Base-by-base conservation (phyloP, 2,329 filamentous ascomycete species). In the Capronia americana region DNA sequence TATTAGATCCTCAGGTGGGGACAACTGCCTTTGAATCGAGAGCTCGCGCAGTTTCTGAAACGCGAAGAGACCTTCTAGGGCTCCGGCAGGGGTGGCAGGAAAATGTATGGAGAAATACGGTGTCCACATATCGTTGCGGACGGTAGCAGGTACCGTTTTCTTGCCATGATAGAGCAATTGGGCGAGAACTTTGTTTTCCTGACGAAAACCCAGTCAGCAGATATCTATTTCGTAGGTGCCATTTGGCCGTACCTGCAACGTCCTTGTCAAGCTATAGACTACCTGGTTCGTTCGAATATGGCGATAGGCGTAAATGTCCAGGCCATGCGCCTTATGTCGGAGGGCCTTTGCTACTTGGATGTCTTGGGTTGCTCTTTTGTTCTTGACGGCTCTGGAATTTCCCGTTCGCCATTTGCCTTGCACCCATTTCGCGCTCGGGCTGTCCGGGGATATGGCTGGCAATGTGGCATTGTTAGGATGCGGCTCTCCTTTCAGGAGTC, bases 131-230 rank as follows among this genome's bases (percentile, higher is more conserved):
- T 90, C 87, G 74, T 85, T 86, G 67, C 87, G 86, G 57, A 89
- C 77, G 7, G 75, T 76, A 48, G 84, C 77, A 30, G 87, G 87
- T 24, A 86, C 80, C 57, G 86, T 86, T 75, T 89, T 88, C 74
- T 89, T 89, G 77, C 87, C 87, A 55, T 87, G 83, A 77, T 85
- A 88, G 68, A 87, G 77, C 32, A 89, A 79, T 78, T 89, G 87
- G 30, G 81, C 80, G 66, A 88, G 77, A 56, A 82, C 76, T 70
- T 78, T 81, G 76, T 79, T 80, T 77, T 83, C 83, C 82, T 86
- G 67, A 17, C 32, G 32, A 38, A 34, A 28, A 60, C 28, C 63
- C 44, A 57, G 66, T 60, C 66, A 60, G 67, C 44, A 38, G 53
- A 30, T 4, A 8, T 7, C 2, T 10, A 5, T 30, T 17, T 44